Percentiles rank a stretch among this genome's conserved stretches.
phyloP scores from a whole-genome alignment of 192 early-diverging fungal genomes.

The Rhizophagus clarus region DNA sequence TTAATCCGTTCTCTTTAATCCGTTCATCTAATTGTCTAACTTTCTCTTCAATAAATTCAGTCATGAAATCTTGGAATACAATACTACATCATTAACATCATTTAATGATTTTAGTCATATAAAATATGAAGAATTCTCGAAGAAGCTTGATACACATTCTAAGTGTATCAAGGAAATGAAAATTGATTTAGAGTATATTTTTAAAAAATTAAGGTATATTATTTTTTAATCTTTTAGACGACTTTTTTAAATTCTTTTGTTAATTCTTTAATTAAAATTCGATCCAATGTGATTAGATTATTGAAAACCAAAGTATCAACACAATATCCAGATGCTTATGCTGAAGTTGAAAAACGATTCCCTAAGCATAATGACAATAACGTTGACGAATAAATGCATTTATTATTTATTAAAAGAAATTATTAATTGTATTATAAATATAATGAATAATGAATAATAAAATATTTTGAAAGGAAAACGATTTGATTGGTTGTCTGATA shows the following conservation, averaged over 20 bases:
- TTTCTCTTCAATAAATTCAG: background rate
- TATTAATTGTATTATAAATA: no score
- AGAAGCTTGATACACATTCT: slow-evolving; percentile 23
- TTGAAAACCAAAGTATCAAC: slow-evolving; percentile 16
- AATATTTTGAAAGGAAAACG: no score
- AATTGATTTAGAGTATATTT: slow-evolving; percentile 29
- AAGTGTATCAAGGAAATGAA: slow-evolving; percentile 32
- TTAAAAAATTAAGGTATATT: slow-evolving; percentile 25
- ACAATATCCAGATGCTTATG: slow-evolving; percentile 19
- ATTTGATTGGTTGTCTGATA: no score
- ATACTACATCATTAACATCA: background rate
- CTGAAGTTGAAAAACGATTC: slow-evolving; percentile 8
- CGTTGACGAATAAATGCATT: no score
- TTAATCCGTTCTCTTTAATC: background rate
- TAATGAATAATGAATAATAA: no score
- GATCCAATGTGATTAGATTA: slow-evolving; percentile 1
- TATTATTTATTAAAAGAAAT: no score
- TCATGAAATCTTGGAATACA: slow-evolving; percentile 1
- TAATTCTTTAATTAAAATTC: background rate
- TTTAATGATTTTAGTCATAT: slow-evolving; percentile 8
- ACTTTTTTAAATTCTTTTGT: background rate
- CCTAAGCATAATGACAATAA: background rate
- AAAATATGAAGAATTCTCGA: slow-evolving; percentile 26
- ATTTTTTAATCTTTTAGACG: background rate
- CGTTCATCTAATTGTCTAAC: background rate